phyloP scores from a whole-genome alignment of 2,329 filamentous ascomycete genomes.

The Fusarium multiceps region DNA sequence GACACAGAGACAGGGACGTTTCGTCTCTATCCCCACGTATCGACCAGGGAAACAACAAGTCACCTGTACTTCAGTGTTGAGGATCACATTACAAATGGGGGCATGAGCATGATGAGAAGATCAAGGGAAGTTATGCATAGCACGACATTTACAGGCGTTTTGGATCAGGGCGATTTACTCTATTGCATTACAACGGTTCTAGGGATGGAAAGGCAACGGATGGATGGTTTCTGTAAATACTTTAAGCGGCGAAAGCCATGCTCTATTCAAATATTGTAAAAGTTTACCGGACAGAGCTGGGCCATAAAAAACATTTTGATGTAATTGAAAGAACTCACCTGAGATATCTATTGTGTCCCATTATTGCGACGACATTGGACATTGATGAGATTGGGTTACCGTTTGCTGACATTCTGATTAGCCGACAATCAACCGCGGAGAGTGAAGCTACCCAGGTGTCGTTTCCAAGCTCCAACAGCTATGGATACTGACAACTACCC shows the following conservation, averaged over 20 bases:
- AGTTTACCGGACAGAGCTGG: neutral
- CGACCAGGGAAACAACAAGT: neutral
- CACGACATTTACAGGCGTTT: constrained; percentile 44
- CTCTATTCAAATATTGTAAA: constrained; percentile 15
- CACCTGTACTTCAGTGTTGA: neutral
- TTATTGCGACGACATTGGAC: neutral
- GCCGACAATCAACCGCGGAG: constrained; percentile 37
- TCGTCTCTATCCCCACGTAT: neutral
- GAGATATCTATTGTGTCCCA: neutral
- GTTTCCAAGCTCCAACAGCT: constrained; percentile 28
- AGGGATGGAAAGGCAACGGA: constrained; percentile 20
- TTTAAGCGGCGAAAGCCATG: constrained; percentile 15
- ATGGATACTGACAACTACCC: neutral
- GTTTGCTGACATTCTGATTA: constrained; percentile 17
- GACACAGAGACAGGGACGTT: constrained; percentile 6
- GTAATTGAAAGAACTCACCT: neutral
- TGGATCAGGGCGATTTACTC: constrained; percentile 28
- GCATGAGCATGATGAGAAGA: constrained; percentile 19
- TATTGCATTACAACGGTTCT: constrained; percentile 33
- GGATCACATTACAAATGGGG: constrained; percentile 17
- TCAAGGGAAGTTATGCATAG: constrained; percentile 32
- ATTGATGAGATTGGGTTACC: neutral
- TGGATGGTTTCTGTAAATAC: constrained; percentile 32
- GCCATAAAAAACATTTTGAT: neutral
- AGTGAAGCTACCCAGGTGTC: constrained; percentile 37